These are phyloP conservation scores for Metarhizium album DNA, from an alignment of 2,329 filamentous ascomycete species.

Conservation along the genomic window DNA sequence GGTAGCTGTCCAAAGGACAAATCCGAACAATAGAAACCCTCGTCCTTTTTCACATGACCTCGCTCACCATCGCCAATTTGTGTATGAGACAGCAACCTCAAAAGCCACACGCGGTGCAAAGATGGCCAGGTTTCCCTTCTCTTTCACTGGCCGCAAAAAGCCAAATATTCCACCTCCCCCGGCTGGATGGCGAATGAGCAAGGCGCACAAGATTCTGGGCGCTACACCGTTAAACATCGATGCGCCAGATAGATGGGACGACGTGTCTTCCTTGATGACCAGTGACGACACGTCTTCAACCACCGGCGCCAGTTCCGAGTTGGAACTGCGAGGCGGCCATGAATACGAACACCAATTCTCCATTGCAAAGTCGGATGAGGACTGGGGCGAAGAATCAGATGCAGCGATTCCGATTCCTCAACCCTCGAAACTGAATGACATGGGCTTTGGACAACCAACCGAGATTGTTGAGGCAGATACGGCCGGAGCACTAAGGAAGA, in stretches of 20 bases:
- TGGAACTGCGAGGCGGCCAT: conserved; percentile 1
- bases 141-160: conserved; percentile 37
- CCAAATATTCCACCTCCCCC: conserved; percentile 18
- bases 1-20: neutral
- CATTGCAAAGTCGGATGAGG: conserved; percentile 10
- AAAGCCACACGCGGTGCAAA: neutral
- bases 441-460: conserved; percentile 2
- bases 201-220: conserved; percentile 41
- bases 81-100: too few relatives aligned
- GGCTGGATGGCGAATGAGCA: conserved; percentile 31
- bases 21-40: neutral
- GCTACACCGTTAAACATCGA: conserved; percentile 34
- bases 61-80: neutral
- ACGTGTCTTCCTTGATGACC: conserved; percentile 30
- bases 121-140: conserved; percentile 39
- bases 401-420: conserved; percentile 32
- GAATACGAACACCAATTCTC: conserved; percentile 13
- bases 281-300: conserved; percentile 34
- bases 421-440: conserved; percentile 11
- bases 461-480: conserved; percentile 24
- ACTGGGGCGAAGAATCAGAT: conserved; percentile 38
- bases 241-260: conserved; percentile 30
- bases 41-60: neutral
- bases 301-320: conserved; percentile 19
- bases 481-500: conserved; percentile 34